Conservation (phyloP, 306 rosid genomes). For the Sphenostylis stenocarpa region DNA sequence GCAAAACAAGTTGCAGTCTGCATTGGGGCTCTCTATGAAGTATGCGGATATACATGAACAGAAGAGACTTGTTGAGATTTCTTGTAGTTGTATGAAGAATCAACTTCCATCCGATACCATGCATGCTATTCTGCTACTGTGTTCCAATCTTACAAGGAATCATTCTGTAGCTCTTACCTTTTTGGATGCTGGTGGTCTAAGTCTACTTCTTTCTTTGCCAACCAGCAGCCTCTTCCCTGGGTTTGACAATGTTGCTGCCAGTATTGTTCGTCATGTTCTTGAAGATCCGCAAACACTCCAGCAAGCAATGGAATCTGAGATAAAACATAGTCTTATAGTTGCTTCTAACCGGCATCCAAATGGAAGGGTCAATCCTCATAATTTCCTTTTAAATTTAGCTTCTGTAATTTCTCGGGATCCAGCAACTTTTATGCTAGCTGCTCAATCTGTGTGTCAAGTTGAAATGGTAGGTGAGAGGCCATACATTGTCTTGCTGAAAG, state of each 20-base stretch:
- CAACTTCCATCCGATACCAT: slow-evolving; percentile 89
- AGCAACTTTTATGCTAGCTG: slow-evolving; percentile 85
- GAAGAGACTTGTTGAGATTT: slow-evolving; percentile 87
- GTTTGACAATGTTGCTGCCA: slow-evolving; percentile 93
- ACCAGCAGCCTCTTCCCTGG: slow-evolving; percentile 95
- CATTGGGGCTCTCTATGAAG: slow-evolving; percentile 65
- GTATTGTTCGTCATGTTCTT: slow-evolving; percentile 91
- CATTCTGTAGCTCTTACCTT: slow-evolving; percentile 84
- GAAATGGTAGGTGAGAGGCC: slow-evolving; percentile 98
- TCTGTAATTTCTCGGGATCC: slow-evolving; percentile 98
- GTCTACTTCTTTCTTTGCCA: slow-evolving; percentile 86
- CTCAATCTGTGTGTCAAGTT: slow-evolving; percentile 91
- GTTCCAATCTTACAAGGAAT: slow-evolving; percentile 91
- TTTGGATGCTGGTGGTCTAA: slow-evolving; percentile 90
- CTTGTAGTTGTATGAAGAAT: slow-evolving; percentile 85
- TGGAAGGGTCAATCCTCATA: slow-evolving; percentile 92
- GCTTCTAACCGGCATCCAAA: slow-evolving; percentile 80
- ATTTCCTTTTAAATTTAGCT: slow-evolving; percentile 70
- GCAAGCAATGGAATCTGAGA: slow-evolving; percentile 99
- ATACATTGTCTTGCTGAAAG: slow-evolving; percentile 79
- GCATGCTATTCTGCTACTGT: slow-evolving; percentile 91
- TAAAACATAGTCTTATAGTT: slow-evolving; percentile 71
- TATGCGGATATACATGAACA: slow-evolving; percentile 74
- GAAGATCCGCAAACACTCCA: slow-evolving; percentile 99
- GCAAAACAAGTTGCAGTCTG: slow-evolving; percentile 80